Percentiles rank a stretch among this genome's conserved stretches.
These are phyloP conservation scores for Cyclotella atomus DNA, from an alignment of 108 stramenopile species.

Conservation along the genomic window DNA sequence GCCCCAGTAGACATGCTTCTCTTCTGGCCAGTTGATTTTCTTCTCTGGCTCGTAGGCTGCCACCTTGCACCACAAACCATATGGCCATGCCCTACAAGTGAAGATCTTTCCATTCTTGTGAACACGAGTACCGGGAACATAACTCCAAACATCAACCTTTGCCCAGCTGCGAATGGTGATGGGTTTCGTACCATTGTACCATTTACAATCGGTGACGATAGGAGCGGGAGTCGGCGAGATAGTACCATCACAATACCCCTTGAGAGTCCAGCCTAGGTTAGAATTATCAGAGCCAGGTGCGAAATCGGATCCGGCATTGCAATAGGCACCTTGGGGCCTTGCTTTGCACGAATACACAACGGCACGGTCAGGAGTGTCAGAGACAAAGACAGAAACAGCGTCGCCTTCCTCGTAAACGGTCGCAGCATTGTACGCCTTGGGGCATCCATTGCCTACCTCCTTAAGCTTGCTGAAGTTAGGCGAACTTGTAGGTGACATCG, in stretches of 20 bases:
- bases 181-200: neutral
- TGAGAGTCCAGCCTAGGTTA: slow-evolving; percentile 8
- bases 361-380: neutral
- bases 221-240: slow-evolving; percentile 2
- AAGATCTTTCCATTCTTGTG: neutral
- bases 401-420: slow-evolving; percentile 1
- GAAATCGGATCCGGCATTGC: slow-evolving; percentile 4
- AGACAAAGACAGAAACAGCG: neutral
- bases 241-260: slow-evolving; percentile 5
- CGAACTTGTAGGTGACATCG: neutral
- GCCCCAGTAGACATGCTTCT: too few species aligned
- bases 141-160: neutral
- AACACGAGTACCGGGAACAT: neutral
- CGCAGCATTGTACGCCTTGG: neutral
- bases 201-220: neutral
- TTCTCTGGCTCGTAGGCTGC: too few species aligned
- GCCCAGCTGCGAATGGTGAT: neutral
- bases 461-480: neutral
- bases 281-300: neutral
- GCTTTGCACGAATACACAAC: slow-evolving; percentile 18
- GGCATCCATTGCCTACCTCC: slow-evolving; percentile 4
- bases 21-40: too few species aligned
- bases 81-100: neutral
- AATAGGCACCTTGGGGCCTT: neutral
- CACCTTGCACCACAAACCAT: neutral